These are phyloP conservation scores for Alternaria postmessia DNA, from an alignment of 2,329 filamentous ascomycete species.

Conservation along the genomic window DNA sequence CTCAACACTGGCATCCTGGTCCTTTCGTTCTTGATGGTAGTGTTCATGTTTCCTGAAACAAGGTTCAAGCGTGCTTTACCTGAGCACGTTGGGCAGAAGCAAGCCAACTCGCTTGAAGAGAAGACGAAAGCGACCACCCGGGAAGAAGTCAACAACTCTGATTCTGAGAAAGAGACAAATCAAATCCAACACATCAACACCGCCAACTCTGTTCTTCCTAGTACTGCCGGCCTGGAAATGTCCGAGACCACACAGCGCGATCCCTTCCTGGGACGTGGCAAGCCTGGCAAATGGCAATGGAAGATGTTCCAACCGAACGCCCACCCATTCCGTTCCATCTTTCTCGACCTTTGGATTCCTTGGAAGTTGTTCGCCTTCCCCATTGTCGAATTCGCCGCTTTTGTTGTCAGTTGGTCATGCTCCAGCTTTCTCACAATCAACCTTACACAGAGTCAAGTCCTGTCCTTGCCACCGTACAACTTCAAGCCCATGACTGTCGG, in stretches of 20 bases:
- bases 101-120: constrained; percentile 21
- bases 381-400: constrained; percentile 69
- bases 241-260: constrained; percentile 57
- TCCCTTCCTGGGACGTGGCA: constrained; percentile 64
- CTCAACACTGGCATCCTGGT: constrained; percentile 66
- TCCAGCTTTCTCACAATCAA: constrained; percentile 67
- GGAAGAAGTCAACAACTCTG: constrained; percentile 19
- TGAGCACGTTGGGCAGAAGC: constrained; percentile 26
- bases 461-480: constrained; percentile 65
- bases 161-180: constrained; percentile 32
- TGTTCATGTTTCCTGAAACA: constrained; percentile 71
- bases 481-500: constrained; percentile 60
- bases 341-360: constrained; percentile 66
- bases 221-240: constrained; percentile 33
- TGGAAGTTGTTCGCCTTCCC: constrained; percentile 70
- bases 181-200: constrained; percentile 38
- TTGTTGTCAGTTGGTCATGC: constrained; percentile 68
- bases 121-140: constrained; percentile 25
- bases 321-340: constrained; percentile 56
- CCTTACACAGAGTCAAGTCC: constrained; percentile 64
- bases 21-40: constrained; percentile 59
- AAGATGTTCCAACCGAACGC: constrained; percentile 60
- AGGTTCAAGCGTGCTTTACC: constrained; percentile 62
- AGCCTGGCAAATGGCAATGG: constrained; percentile 65
- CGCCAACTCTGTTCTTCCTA: constrained; percentile 24